Conservation (phyloP, 495 filamentous ascomycete species). For the Opeltia flavorubescens region DNA sequence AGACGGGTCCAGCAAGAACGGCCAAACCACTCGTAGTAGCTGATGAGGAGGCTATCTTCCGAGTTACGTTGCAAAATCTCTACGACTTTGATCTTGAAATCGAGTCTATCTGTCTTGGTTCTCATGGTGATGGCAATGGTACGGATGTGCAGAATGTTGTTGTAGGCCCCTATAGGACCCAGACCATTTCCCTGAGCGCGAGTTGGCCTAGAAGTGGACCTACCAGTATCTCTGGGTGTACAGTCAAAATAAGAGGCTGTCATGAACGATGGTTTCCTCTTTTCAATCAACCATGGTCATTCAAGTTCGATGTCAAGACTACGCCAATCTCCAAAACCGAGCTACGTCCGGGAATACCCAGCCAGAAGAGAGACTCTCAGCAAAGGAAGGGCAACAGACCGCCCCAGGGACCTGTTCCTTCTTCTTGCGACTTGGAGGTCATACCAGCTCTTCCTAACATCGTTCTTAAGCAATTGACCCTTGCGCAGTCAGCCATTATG, state of each 20-base stretch:
- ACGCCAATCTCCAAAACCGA: constrained; percentile 2
- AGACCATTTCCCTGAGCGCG: constrained; percentile 58
- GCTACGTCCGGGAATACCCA: neutral
- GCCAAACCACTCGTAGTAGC: constrained; percentile 59
- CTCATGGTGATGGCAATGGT: constrained; percentile 55
- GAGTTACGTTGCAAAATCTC: constrained; percentile 77
- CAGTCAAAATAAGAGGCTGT: constrained; percentile 68
- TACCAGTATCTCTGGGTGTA: constrained; percentile 62
- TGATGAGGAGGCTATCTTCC: constrained; percentile 61
- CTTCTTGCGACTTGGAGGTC: constrained; percentile 47
- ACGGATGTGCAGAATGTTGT: constrained; percentile 47
- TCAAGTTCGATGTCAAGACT: constrained; percentile 50
- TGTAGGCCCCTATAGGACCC: constrained; percentile 66
- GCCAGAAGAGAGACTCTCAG: constrained; percentile 59
- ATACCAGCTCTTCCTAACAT: constrained; percentile 66
- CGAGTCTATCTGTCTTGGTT: constrained; percentile 63
- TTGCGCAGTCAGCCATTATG: constrained; percentile 81
- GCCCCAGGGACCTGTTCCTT: constrained; percentile 14
- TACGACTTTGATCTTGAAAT: constrained; percentile 87
- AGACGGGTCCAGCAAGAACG: constrained; percentile 28
- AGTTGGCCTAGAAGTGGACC: constrained; percentile 50
- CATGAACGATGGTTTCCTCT: constrained; percentile 71
- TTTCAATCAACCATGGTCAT: constrained; percentile 61
- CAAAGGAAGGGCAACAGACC: constrained; percentile 26
- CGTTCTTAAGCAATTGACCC: constrained; percentile 56